phyloP scores from a whole-genome alignment of 305 asterid species.

The Rubia balearica region DNA sequence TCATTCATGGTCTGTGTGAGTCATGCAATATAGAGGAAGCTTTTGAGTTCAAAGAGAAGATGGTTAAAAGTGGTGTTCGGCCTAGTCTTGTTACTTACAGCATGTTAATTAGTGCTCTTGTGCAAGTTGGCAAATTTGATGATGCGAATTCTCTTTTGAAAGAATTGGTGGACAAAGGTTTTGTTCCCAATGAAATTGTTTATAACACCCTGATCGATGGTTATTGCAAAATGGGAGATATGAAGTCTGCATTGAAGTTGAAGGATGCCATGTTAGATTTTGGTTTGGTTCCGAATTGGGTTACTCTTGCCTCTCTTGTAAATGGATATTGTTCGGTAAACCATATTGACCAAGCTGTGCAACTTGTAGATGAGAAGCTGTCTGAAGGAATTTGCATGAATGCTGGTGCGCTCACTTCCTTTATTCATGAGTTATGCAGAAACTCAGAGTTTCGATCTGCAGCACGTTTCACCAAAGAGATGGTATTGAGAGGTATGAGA shows the following conservation, averaged over 20 bases:
- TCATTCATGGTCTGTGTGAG: conserved; percentile 69
- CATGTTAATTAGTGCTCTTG: conserved; percentile 61
- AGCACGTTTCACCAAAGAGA: conserved; percentile 36
- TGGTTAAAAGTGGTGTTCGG: conserved; percentile 52
- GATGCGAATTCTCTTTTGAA: conserved; percentile 53
- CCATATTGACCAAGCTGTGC: conserved; percentile 52
- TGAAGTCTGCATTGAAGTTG: conserved; percentile 42
- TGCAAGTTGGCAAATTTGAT: conserved; percentile 48
- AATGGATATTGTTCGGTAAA: conserved; percentile 54
- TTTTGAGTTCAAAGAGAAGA: conserved; percentile 54
- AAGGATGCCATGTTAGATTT: conserved; percentile 53
- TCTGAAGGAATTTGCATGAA: conserved; percentile 40
- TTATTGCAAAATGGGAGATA: conserved; percentile 55
- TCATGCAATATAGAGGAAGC: conserved; percentile 49
- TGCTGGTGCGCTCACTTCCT: conserved; percentile 43
- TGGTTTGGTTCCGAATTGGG: conserved; percentile 50
- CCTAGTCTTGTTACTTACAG: conserved; percentile 66
- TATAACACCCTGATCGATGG: conserved; percentile 74
- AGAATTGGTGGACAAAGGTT: conserved; percentile 57
- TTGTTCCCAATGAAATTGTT: conserved; percentile 52
- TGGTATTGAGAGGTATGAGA: conserved; percentile 46
- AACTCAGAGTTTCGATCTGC: conserved; percentile 46
- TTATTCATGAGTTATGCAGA: conserved; percentile 45
- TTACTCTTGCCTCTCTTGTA: conserved; percentile 52
- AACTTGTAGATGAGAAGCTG: conserved; percentile 50